Evolutionary conservation across 495 filamentous ascomycete genomes (phyloP), one percentile per base, ranked within the genome.

Genomic region (Cryomyces minteri): DNA sequence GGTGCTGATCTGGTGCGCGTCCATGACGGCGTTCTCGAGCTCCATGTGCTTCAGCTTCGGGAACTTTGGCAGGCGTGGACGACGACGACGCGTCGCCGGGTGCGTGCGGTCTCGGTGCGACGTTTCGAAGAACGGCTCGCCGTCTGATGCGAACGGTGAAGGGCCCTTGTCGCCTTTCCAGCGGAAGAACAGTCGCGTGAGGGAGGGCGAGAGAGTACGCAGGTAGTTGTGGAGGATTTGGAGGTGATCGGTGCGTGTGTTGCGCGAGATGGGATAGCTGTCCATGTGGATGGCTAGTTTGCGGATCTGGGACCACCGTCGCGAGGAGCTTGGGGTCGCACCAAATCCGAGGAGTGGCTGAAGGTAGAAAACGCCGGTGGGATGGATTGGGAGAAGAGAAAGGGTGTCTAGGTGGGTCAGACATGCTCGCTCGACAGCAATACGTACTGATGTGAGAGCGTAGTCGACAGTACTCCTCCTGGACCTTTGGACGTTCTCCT

Each of bases 391-490:
- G 6, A 70, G 65, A 11, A 88, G 63, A 4, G 78, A 76, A 5
- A 90, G 67, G 30, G 73, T 74, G 32, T 67, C 63, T 1, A 88
- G 68, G 33, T 61, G 63, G 39, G 49, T 65, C 32, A 87, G 64
- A 2, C 71, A 69, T 6, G 74, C 69, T 40, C 76, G 73, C 57
- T 87, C 82, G 9, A 87, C 59, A 1, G 82, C 77, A 47, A 88
- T 82, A 42, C 83, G 77, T 40, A 87, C 59, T 48, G 77, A 83
- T 50, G 86, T 83, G 33, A 88, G 70, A 4, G 83, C 83, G 57
- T 86, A 88, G 64, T 88, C 84, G 28, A 88, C 80, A 31, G 75
- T 73, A 59, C 73, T 75, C 42, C 83, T 73, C 10, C 84, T 71
- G 51, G 83, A 80, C 12, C 79, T 67, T 54, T 82, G 73, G 18